These are phyloP conservation scores for Candida taoyuanica DNA, from an alignment of 805 yeast species.

Conservation along the genomic window DNA sequence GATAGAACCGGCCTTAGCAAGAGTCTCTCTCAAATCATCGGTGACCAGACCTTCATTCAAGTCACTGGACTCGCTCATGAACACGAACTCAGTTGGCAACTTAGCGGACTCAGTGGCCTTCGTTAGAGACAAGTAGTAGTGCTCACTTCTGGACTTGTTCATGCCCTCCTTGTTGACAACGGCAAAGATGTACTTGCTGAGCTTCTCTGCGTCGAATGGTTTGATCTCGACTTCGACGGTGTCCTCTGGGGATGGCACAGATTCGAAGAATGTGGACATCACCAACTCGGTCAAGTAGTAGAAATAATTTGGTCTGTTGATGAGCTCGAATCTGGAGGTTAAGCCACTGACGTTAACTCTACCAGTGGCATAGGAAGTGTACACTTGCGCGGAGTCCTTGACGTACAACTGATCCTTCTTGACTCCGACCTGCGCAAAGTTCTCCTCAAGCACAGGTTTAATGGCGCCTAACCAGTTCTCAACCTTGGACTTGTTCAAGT, in stretches of 20 bases:
- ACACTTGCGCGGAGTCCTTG: conserved; percentile 57
- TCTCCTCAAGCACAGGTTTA: conserved; percentile 48
- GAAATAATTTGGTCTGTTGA: conserved; percentile 77
- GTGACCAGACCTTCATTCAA: conserved; percentile 62
- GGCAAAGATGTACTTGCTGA: conserved; percentile 65
- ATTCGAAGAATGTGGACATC: conserved; percentile 53
- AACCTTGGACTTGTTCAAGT: conserved; percentile 53
- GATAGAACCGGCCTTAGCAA: conserved; percentile 38
- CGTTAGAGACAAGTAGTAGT: conserved; percentile 81
- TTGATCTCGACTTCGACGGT: conserved; percentile 57
- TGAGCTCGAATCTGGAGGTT: conserved; percentile 55
- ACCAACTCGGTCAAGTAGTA: conserved; percentile 60
- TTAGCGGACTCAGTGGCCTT: conserved; percentile 68
- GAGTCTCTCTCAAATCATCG: conserved; percentile 40
- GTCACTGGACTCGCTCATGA: conserved; percentile 86
- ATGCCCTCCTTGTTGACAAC: conserved; percentile 80
- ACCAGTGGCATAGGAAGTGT: conserved; percentile 78
- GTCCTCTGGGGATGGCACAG: conserved; percentile 52
- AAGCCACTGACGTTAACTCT: conserved; percentile 69
- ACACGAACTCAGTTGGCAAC: conserved; percentile 72
- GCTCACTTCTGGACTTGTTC: conserved; percentile 68
- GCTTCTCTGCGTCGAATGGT: conserved; percentile 37
- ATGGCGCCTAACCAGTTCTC: conserved; percentile 46
- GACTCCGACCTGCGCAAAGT: conserved; percentile 79
- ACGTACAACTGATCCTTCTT: conserved; percentile 40